Evolutionary conservation across 2,329 filamentous ascomycete genomes (phyloP).

Genomic region (Neocatenulostroma microsporum): DNA sequence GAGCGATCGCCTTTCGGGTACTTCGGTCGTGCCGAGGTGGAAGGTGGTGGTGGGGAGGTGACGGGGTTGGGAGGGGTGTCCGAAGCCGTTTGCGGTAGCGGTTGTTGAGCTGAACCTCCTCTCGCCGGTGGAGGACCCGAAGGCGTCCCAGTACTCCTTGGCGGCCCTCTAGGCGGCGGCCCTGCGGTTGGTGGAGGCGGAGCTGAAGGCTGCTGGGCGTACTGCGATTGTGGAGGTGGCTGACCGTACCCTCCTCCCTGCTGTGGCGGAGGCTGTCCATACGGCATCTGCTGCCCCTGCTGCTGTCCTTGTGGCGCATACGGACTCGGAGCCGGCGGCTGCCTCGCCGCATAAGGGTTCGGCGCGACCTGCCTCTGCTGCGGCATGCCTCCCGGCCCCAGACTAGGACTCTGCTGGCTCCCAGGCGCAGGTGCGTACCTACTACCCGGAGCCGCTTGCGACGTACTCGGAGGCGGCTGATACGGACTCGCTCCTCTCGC

Average conservation of each 20-base stretch:
- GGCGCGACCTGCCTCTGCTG: slow-evolving; percentile 40
- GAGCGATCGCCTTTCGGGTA: slow-evolving; percentile 69
- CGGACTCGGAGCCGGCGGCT: slow-evolving; percentile 14
- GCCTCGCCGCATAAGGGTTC: slow-evolving; percentile 35
- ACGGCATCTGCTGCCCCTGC: slow-evolving; percentile 29
- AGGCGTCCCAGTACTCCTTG: slow-evolving; percentile 7
- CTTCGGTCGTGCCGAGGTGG: slow-evolving; percentile 26
- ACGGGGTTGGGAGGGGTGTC: slow-evolving; percentile 4
- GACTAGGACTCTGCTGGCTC: slow-evolving; percentile 44
- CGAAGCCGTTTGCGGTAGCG: slow-evolving; percentile 8
- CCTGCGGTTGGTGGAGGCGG: slow-evolving; percentile 17
- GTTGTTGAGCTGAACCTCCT: slow-evolving; percentile 25
- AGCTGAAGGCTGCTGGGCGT: slow-evolving; percentile 34
- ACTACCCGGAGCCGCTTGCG: slow-evolving; percentile 58
- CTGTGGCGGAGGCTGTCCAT: slow-evolving; percentile 39
- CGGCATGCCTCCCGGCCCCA: slow-evolving; percentile 28
- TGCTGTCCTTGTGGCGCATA: slow-evolving; percentile 34
- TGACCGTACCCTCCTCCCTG: no score
- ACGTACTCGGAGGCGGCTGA: slow-evolving; percentile 61
- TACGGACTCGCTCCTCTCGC: slow-evolving; percentile 78
- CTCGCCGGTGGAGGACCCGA: slow-evolving; percentile 9
- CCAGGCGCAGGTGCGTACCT: slow-evolving; percentile 65
- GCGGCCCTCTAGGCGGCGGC: slow-evolving; percentile 43
- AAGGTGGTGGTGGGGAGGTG: slow-evolving; percentile 6
- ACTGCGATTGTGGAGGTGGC: no score